phyloP scores from a whole-genome alignment of 352 stramenopile genomes.

The Pythium dissimile region DNA sequence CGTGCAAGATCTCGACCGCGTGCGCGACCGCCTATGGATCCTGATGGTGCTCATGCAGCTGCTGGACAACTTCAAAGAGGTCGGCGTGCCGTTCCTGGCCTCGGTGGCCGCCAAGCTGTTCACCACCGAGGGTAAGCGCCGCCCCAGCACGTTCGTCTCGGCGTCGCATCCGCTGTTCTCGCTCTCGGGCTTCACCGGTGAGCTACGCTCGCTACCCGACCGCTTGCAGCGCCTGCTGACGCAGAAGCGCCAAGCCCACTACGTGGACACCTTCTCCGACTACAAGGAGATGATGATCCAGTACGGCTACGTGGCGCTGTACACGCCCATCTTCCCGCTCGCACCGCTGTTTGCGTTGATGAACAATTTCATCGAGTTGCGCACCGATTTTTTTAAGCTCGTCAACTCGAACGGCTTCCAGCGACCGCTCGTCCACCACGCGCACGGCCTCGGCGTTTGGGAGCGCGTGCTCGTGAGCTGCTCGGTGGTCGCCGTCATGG shows the following conservation, averaged over 20 bases:
- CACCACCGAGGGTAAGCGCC: slow-evolving; percentile 39
- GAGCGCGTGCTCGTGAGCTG: slow-evolving; percentile 91
- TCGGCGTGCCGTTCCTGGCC: slow-evolving; percentile 46
- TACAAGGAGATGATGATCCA: slow-evolving; percentile 88
- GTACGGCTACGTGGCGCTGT: slow-evolving; percentile 92
- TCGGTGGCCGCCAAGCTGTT: slow-evolving; percentile 43
- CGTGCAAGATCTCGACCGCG: slow-evolving; percentile 44
- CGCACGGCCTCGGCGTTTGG: slow-evolving; percentile 91
- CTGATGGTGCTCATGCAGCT: slow-evolving; percentile 61
- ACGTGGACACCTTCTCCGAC: slow-evolving; percentile 64
- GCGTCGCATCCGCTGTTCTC: slow-evolving; percentile 1
- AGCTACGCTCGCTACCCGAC: slow-evolving; percentile 16
- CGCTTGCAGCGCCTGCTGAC: slow-evolving; percentile 48
- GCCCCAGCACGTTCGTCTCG: slow-evolving; percentile 4
- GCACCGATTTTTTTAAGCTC: slow-evolving; percentile 92
- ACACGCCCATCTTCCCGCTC: slow-evolving; percentile 89
- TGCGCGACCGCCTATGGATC: slow-evolving; percentile 66
- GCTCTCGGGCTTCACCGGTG: not conserved
- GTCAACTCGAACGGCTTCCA: slow-evolving; percentile 83
- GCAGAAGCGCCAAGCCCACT: slow-evolving; percentile 58
- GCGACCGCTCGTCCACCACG: slow-evolving; percentile 84
- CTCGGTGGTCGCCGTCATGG: slow-evolving; percentile 89
- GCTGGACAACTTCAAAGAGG: slow-evolving; percentile 70
- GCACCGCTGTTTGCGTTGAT: slow-evolving; percentile 88
- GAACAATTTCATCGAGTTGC: slow-evolving; percentile 91